Percentiles rank a stretch among this genome's conserved stretches.
These are phyloP conservation scores for Forsythia suspensa DNA, from an alignment of 257 asterid species.

Conservation along the genomic window DNA sequence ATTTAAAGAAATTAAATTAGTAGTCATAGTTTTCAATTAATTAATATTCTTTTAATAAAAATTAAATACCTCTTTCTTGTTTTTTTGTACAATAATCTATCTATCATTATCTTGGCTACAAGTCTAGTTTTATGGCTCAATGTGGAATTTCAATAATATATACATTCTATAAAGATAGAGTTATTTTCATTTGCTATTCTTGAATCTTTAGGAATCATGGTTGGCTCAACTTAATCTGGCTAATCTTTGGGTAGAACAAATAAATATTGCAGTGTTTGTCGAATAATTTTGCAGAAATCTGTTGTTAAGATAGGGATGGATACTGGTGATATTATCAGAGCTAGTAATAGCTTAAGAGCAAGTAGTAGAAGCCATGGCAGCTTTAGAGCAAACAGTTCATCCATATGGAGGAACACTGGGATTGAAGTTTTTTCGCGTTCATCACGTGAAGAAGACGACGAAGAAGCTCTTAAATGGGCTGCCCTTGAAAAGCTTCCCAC, in stretches of 20 bases:
- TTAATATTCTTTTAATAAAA: no score
- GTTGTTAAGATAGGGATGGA: slow-evolving; percentile 23
- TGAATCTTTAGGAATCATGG: not conserved
- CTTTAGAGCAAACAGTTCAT: slow-evolving; percentile 41
- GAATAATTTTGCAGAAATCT: not conserved
- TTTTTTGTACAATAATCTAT: no score
- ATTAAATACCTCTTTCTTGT: no score
- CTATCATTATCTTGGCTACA: no score
- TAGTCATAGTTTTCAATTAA: no score
- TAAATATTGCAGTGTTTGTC: not conserved
- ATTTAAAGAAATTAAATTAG: no score
- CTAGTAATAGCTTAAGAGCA: slow-evolving; percentile 32
- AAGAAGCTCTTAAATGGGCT: slow-evolving; percentile 74
- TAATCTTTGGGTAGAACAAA: not conserved
- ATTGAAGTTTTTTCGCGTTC: slow-evolving; percentile 53
- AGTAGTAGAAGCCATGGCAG: slow-evolving; percentile 30
- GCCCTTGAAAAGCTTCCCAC: slow-evolving; percentile 69
- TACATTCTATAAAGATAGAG: not conserved
- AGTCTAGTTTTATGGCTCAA: no score
- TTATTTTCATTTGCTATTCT: not conserved
- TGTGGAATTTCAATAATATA: no score
- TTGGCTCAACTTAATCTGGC: not conserved
- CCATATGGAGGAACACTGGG: slow-evolving; percentile 55
- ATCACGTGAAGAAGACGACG: slow-evolving; percentile 62
- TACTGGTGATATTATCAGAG: slow-evolving; percentile 16